phyloP scores from a whole-genome alignment of 2,329 filamentous ascomycete species.

The Talaromyces piceae region DNA sequence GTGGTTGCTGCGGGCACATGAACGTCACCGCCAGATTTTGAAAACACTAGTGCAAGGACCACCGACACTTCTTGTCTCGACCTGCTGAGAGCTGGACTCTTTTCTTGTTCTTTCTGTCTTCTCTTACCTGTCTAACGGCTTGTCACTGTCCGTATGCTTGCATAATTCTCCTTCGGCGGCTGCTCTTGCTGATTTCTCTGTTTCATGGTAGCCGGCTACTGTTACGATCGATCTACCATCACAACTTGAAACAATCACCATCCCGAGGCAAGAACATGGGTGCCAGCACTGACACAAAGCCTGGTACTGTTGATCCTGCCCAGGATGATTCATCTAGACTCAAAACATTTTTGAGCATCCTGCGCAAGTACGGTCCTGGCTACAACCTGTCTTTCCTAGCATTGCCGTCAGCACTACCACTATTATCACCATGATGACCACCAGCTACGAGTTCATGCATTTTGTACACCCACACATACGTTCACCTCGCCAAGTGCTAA shows the following conservation, averaged over 20 bases:
- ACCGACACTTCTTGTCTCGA: background rate
- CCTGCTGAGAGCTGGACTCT: background rate
- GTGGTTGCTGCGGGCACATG: background rate
- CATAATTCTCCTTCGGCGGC: background rate
- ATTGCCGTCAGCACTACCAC: background rate
- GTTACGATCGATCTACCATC: background rate
- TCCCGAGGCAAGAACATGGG: slow-evolving; percentile 1
- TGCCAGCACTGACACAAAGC: slow-evolving; percentile 4
- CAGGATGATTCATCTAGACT: slow-evolving; percentile 81
- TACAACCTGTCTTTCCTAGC: background rate
- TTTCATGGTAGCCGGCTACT: background rate
- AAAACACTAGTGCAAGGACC: background rate
- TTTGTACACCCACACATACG: slow-evolving; percentile 2
- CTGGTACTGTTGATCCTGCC: slow-evolving; percentile 43
- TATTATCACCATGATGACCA: too few species aligned
- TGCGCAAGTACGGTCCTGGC: slow-evolving; percentile 63
- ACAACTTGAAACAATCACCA: background rate
- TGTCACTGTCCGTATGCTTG: background rate
- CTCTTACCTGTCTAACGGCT: background rate
- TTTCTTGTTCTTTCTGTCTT: background rate
- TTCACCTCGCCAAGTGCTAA: slow-evolving; percentile 5
- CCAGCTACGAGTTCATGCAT: too few species aligned
- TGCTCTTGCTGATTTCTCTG: background rate
- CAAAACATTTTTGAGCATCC: slow-evolving; percentile 76
- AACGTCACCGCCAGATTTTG: slow-evolving; percentile 1